These are phyloP conservation scores for Populus trichocarpa DNA, from an alignment of 441 rosid species.

Conservation along the genomic window DNA sequence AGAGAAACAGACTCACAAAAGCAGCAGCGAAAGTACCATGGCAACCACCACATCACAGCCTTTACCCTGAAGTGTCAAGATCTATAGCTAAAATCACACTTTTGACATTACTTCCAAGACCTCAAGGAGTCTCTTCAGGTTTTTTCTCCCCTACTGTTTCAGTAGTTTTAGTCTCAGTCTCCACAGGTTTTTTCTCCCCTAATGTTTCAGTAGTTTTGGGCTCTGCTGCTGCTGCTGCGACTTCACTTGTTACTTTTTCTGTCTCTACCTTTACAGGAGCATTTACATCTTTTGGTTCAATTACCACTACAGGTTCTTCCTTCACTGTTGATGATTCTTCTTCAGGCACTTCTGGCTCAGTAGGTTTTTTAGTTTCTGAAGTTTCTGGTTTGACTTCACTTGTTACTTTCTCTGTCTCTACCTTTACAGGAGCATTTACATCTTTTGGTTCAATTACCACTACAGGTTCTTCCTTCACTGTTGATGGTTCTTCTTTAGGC, in stretches of 20 bases:
- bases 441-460: no score
- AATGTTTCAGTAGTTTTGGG: conserved; percentile 3
- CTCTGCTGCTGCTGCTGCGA: neutral
- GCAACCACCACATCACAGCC: no score
- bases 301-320: neutral
- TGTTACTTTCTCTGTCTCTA: no score
- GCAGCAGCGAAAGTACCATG: no score
- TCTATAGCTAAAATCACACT: no score
- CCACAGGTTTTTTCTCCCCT: neutral
- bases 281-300: no score
- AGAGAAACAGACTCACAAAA: no score
- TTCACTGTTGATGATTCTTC: neutral
- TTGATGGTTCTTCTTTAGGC: neutral
- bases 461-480: neutral
- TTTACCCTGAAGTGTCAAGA: neutral
- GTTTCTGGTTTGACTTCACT: neutral
- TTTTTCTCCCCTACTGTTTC: conserved; percentile 10
- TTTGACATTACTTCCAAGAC: neutral
- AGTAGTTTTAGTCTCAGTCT: neutral
- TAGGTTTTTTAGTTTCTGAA: neutral
- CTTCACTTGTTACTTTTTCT: no score
- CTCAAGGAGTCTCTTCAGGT: conserved; percentile 11
- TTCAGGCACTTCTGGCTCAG: no score
- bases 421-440: no score
- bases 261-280: no score